Conservation (phyloP, 768 basidiomycete species). For the Podaxis sp. region DNA sequence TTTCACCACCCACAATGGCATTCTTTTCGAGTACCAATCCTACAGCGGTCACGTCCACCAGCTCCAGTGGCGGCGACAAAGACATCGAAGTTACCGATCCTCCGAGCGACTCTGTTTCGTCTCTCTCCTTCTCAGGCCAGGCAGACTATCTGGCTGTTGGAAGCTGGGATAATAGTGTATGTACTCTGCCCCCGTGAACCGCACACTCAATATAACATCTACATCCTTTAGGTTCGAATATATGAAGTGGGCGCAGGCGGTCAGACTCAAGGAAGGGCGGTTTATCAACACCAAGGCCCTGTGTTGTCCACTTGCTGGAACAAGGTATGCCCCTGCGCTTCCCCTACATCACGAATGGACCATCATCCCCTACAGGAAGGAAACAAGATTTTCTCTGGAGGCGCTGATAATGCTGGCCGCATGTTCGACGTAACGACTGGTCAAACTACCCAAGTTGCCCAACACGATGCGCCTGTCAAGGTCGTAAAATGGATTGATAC, state of each 20-base stretch:
- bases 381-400: constrained; percentile 86
- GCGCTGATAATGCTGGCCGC: constrained; percentile 93
- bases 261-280: constrained; percentile 85
- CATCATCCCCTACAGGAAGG: constrained; percentile 61
- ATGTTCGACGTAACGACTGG: constrained; percentile 90
- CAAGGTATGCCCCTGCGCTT: constrained; percentile 52
- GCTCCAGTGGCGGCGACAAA: constrained; percentile 55
- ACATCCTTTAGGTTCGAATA: constrained; percentile 72
- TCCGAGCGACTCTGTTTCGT: constrained; percentile 85
- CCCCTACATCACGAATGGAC: constrained; percentile 7
- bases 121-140: constrained; percentile 78
- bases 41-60: constrained; percentile 28
- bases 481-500: constrained; percentile 81
- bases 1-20: constrained; percentile 33
- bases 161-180: constrained; percentile 91
- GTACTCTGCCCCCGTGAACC: constrained; percentile 22
- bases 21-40: constrained; percentile 37
- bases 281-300: constrained; percentile 89
- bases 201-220: constrained; percentile 15
- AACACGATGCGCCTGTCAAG: constrained; percentile 88
- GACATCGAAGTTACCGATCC: constrained; percentile 82
- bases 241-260: constrained; percentile 86
- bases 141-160: constrained; percentile 91
- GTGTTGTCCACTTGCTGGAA: constrained; percentile 90
- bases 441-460: constrained; percentile 78